Evolutionary conservation across 2,329 filamentous ascomycete species (phyloP).

Genomic region (Zelopaecilomyces penicillatus): DNA sequence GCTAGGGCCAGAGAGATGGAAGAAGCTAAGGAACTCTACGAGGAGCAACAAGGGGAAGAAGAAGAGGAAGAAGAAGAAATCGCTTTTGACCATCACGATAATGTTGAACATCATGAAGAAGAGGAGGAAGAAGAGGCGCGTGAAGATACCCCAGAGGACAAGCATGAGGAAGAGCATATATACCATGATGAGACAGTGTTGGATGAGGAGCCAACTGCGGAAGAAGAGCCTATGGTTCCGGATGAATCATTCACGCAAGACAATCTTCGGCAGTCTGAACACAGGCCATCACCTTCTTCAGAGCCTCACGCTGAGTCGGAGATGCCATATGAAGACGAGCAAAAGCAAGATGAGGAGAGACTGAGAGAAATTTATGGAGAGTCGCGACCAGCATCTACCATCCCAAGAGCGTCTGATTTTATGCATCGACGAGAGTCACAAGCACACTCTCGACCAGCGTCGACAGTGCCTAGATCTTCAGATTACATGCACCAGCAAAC

Average conservation of each 20-base stretch:
- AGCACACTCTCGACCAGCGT: too few species aligned
- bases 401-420: conserved; percentile 8
- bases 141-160: neutral
- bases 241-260: neutral
- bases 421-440: neutral
- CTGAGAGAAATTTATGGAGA: conserved; percentile 47
- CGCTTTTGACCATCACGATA: neutral
- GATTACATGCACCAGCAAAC: too few species aligned
- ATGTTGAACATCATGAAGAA: too few species aligned
- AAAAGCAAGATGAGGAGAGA: conserved; percentile 39
- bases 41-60: conserved; percentile 20
- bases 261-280: too few species aligned
- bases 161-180: neutral
- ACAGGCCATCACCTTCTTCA: conserved; percentile 1
- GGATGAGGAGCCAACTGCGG: conserved; percentile 5
- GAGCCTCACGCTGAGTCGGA: conserved; percentile 9
- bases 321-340: conserved; percentile 23
- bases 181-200: neutral
- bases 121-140: neutral
- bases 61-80: neutral
- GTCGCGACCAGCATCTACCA: conserved; percentile 13
- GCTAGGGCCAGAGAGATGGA: neutral
- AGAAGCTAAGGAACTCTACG: neutral
- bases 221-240: neutral
- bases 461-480: too few species aligned